Conservation (phyloP, 2,329 filamentous ascomycete genomes). For the Aspergillus tubingensis region DNA sequence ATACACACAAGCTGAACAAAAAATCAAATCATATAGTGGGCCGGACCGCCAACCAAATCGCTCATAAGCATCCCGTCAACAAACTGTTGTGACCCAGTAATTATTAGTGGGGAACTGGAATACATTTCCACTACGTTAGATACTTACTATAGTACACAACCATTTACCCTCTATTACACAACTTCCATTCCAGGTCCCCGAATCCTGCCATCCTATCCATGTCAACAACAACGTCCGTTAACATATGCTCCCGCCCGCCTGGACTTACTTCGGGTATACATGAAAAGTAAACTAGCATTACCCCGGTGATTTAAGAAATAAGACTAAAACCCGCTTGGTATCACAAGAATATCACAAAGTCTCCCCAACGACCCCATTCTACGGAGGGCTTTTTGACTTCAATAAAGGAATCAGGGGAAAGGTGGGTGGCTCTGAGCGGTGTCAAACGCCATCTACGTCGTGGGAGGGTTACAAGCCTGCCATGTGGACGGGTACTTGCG, state of each 20-base stretch:
- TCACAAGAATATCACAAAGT: neutral
- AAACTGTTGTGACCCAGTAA: neutral
- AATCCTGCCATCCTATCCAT: neutral
- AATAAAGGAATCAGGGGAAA: neutral
- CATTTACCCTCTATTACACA: neutral
- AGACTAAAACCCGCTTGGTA: neutral
- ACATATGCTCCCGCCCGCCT: neutral
- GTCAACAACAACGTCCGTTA: neutral
- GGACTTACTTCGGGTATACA: neutral
- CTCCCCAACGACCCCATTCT: neutral
- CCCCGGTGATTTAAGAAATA: neutral
- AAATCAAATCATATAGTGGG: neutral
- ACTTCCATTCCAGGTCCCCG: neutral
- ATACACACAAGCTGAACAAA: too few species aligned
- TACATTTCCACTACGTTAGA: too few species aligned
- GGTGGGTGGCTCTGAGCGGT: neutral
- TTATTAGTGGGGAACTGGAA: neutral
- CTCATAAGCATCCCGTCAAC: neutral
- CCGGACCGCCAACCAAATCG: neutral
- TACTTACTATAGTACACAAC: neutral
- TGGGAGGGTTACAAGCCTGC: constrained; percentile 20
- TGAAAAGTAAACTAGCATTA: neutral
- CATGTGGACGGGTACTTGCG: constrained; percentile 27
- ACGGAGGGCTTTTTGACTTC: neutral
- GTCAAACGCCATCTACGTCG: constrained; percentile 15